Evolutionary conservation across 2,329 filamentous ascomycete genomes (phyloP), one percentile per base, ranked within the genome.

Genomic region (Diaporthe sp.): DNA sequence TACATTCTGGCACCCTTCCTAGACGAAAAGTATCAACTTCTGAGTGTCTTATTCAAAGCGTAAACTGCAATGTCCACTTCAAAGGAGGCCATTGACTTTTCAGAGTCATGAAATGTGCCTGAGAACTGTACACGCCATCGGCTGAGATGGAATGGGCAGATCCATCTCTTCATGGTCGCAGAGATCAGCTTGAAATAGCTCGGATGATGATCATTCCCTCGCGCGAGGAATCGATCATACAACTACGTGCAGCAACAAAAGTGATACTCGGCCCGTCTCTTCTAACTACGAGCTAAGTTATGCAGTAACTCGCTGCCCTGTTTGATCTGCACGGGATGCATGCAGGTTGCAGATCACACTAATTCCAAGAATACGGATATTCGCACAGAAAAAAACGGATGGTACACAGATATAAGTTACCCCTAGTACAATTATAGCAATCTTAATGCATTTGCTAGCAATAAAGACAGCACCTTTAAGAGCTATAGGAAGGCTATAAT

Each of bases 311-410:
- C 19, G 19, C 12, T 58, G 55, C 55, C 33, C 55, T 38, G 33
- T 58, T 38, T 58, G 55, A 58, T 58, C 55, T 58, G 33, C 55
- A 12, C 55, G 33, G 55, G 55, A 58, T 38, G 54, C 55, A 58
- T 58, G 55, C 55, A 58, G 13, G 5, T 35, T 58, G 55, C 55
- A 58, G 55, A 58, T 38, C 55, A 58, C 6, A 54, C 50, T 0
- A 25, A n/a, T 35, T 15, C 22, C 33, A 58, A 58, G 55, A 5
- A n/a, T n/a, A n/a, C n/a, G n/a, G n/a, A n/a, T n/a, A n/a, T n/a
- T n/a, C n/a, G n/a, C n/a, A n/a, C n/a, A n/a, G n/a, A n/a, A n/a
- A n/a, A n/a, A n/a, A n/a, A n/a, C n/a, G n/a, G n/a, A n/a, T n/a
- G n/a, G n/a, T n/a, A n/a, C n/a, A n/a, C n/a, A n/a, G n/a, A n/a